Evolutionary conservation across 2,329 filamentous ascomycete species (phyloP).

Genomic region (Raffaelea ambrosiae): DNA sequence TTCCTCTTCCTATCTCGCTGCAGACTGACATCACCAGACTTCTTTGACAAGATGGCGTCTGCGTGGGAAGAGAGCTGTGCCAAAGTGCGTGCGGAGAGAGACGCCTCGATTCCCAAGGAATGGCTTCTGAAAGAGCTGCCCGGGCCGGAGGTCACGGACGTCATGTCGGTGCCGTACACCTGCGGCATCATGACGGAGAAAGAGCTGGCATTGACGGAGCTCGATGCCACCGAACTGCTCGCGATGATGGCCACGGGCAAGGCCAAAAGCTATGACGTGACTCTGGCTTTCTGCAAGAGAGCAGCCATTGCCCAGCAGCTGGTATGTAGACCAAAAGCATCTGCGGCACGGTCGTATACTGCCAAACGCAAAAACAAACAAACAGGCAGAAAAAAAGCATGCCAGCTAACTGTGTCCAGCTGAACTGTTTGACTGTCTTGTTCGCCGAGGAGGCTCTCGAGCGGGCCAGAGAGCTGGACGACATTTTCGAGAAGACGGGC

Average conservation of each 20-base stretch:
- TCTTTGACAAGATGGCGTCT: no score
- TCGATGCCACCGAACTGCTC: conserved; percentile 1
- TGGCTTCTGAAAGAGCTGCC: not conserved
- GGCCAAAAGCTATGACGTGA: conserved; percentile 2
- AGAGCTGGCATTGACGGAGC: conserved; percentile 1
- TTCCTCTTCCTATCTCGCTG: no score
- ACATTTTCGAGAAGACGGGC: not conserved
- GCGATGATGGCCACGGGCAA: not conserved
- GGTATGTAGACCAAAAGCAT: no score
- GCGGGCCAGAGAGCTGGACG: not conserved
- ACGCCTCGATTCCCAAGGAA: not conserved
- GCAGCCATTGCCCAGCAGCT: conserved; percentile 2
- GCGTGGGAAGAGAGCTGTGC: conserved; percentile 1
- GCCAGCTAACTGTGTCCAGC: no score
- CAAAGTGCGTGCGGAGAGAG: not conserved
- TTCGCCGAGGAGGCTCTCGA: not conserved
- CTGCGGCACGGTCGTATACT: no score
- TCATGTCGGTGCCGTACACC: conserved; percentile 1
- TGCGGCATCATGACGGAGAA: not conserved
- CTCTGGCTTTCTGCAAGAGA: conserved; percentile 2
- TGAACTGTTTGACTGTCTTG: conserved; percentile 2
- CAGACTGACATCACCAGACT: no score
- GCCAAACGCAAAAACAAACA: no score
- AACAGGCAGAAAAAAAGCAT: no score
- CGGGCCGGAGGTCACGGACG: not conserved